A percentile compares a stretch with the other conserved stretches of the same genome.
phyloP scores from a whole-genome alignment of 108 stramenopile species.

The Nitzschia sp. region DNA sequence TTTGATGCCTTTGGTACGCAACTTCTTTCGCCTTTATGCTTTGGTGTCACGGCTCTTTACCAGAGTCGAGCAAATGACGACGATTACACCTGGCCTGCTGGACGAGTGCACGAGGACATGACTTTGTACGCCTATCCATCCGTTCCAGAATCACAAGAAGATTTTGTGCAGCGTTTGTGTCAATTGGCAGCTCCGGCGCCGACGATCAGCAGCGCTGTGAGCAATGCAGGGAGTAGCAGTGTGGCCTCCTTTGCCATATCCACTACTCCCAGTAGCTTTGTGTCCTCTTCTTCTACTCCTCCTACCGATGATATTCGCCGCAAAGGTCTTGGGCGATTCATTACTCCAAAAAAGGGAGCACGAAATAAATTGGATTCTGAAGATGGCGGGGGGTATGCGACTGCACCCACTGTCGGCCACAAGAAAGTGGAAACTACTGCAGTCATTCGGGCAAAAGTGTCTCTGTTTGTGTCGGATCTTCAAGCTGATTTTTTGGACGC shows the following conservation, averaged over 20 bases:
- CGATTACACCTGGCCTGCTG: slow-evolving; percentile 52
- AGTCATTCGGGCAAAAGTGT: slow-evolving; percentile 23
- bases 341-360: slow-evolving; percentile 16
- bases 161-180: slow-evolving; percentile 52
- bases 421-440: slow-evolving; percentile 21
- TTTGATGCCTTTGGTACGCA: slow-evolving; percentile 54
- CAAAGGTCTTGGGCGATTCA: slow-evolving; percentile 13
- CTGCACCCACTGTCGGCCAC: background rate
- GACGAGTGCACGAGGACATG: slow-evolving; percentile 42
- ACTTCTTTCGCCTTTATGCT: slow-evolving; percentile 70
- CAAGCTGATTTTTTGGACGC: slow-evolving; percentile 70
- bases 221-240: background rate
- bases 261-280: background rate
- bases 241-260: background rate
- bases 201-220: background rate
- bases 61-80: slow-evolving; percentile 14
- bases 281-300: background rate
- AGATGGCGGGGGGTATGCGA: too few species aligned
- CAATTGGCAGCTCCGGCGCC: slow-evolving; percentile 1
- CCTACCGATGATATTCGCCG: background rate
- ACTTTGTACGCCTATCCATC: slow-evolving; percentile 51
- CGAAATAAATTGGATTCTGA: background rate
- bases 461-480: slow-evolving; percentile 62
- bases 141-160: slow-evolving; percentile 56
- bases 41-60: slow-evolving; percentile 58